These are phyloP conservation scores for Phaeosphaeria sp. DNA, from an alignment of 2,329 filamentous ascomycete genomes.

Conservation along the genomic window DNA sequence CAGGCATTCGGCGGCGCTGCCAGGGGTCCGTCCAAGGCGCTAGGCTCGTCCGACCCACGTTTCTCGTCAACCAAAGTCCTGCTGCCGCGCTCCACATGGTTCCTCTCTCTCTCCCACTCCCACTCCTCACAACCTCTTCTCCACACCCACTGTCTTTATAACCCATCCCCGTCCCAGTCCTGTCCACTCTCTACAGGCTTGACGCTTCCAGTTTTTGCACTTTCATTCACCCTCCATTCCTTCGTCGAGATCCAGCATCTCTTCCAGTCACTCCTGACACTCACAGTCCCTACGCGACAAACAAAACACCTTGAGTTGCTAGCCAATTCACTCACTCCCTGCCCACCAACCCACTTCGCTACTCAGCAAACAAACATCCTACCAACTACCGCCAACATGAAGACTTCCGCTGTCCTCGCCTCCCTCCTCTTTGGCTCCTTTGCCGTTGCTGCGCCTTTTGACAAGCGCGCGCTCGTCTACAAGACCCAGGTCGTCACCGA, in stretches of 20 bases:
- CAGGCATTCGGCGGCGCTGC: slow-evolving; percentile 10
- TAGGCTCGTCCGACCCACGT: slow-evolving; percentile 10
- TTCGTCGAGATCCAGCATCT: slow-evolving; percentile 44
- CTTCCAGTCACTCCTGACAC: slow-evolving; percentile 39
- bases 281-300: slow-evolving; percentile 28
- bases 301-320: slow-evolving; percentile 36
- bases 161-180: slow-evolving; percentile 24
- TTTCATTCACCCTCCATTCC: slow-evolving; percentile 38
- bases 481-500: slow-evolving; percentile 41
- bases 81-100: slow-evolving; percentile 5
- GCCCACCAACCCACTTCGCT: slow-evolving; percentile 17
- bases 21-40: slow-evolving; percentile 20
- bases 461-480: slow-evolving; percentile 45
- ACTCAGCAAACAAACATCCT: slow-evolving; percentile 11
- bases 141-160: slow-evolving; percentile 33
- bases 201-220: slow-evolving; percentile 42
- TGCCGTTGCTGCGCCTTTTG: slow-evolving; percentile 40
- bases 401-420: slow-evolving; percentile 44
- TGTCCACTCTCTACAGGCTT: slow-evolving; percentile 50
- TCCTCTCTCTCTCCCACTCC: slow-evolving; percentile 16
- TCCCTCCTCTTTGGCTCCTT: slow-evolving; percentile 44
- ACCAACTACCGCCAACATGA: slow-evolving; percentile 34
- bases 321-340: slow-evolving; percentile 42
- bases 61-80: background rate
- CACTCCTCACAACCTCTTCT: slow-evolving; percentile 17